Evolutionary conservation across 2,329 filamentous ascomycete genomes (phyloP), one percentile per base, ranked within the genome.

Genomic region (Fusarium sp.): DNA sequence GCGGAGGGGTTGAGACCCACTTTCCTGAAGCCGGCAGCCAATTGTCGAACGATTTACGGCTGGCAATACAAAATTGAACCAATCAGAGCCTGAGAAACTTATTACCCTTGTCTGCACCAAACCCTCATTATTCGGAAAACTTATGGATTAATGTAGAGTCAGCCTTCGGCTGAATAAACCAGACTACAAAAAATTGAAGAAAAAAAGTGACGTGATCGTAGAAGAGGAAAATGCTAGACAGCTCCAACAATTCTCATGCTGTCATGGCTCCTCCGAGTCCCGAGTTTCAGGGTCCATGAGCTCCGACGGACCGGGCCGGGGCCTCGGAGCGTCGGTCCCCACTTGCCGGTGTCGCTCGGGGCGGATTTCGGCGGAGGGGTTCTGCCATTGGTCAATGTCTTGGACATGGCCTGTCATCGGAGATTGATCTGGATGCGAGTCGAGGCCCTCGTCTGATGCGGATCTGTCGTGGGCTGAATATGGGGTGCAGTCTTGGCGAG

Each of bases 211-310:
- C 30, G 28, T 37, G 39, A 60, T 36, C 16, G 13, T 28, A 46
- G 27, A 41, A 64, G 27, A 53, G 52, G 34, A 34, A 41, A 16
- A 47, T 46, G 13, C n/a, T 55, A 53, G 41, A 44, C 50, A 47
- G 37, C n/a, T 18, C 36, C 36, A 30, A 23, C 23, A 34, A 23
- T 23, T 51, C 11, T 55, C 10, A 46, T 58, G 34, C n/a, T 30
- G 23, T 48, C 52, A 55, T 55, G 41, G 46, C 41, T 28, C 8
- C 31, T 34, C 68, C 65, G 65, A 69, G 58, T 66, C 40, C 62
- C 62, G 63, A 68, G 56, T 51, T 60, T 50, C 60, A 60, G 55
- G 60, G 60, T 57, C 54, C 57, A 31, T 28, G 12, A 12, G 16
- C 30, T 27, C 40, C 43, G 48, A 36, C 50, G 40, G 39, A 30